These are phyloP conservation scores for Erodium moschatum DNA, from an alignment of 441 rosid species.

Conservation along the genomic window DNA sequence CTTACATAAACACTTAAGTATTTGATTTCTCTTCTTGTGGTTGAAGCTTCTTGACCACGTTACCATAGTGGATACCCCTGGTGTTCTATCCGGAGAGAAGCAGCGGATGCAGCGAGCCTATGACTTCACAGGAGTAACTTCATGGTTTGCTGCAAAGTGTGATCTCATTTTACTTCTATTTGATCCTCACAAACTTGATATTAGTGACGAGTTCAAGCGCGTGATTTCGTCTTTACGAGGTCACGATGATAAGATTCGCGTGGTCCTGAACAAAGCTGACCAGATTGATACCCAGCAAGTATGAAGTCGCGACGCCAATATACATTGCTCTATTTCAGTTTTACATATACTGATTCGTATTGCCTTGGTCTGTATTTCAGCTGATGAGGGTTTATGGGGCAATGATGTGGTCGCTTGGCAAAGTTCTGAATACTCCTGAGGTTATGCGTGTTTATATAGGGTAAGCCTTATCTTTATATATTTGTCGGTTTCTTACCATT, in stretches of 20 bases:
- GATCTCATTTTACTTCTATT: slow-evolving; percentile 36
- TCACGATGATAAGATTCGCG: slow-evolving; percentile 66
- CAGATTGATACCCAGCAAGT: slow-evolving; percentile 72
- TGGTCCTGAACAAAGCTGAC: slow-evolving; percentile 66
- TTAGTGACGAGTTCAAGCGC: slow-evolving; percentile 64
- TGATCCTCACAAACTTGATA: slow-evolving; percentile 68
- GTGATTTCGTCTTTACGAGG: slow-evolving; percentile 58
- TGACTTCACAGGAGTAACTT: slow-evolving; percentile 63
- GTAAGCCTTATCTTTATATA: slow-evolving; percentile 24
- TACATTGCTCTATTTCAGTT: too few relatives aligned
- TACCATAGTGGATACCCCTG: slow-evolving; percentile 67
- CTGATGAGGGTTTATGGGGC: slow-evolving; percentile 76
- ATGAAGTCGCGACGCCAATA: slow-evolving; percentile 1
- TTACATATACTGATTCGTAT: neutral
- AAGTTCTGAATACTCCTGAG: slow-evolving; percentile 61
- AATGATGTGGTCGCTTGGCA: slow-evolving; percentile 73
- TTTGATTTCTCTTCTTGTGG: slow-evolving; percentile 3
- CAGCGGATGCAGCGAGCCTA: slow-evolving; percentile 56
- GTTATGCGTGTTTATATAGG: slow-evolving; percentile 56
- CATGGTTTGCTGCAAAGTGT: slow-evolving; percentile 55
- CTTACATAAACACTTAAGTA: neutral
- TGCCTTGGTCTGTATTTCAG: slow-evolving; percentile 21
- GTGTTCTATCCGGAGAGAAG: slow-evolving; percentile 65
- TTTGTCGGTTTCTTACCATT: neutral
- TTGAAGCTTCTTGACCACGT: slow-evolving; percentile 58